These are phyloP conservation scores for Anethum foeniculum DNA, from an alignment of 140 eudicot genomes.

Conservation along the genomic window DNA sequence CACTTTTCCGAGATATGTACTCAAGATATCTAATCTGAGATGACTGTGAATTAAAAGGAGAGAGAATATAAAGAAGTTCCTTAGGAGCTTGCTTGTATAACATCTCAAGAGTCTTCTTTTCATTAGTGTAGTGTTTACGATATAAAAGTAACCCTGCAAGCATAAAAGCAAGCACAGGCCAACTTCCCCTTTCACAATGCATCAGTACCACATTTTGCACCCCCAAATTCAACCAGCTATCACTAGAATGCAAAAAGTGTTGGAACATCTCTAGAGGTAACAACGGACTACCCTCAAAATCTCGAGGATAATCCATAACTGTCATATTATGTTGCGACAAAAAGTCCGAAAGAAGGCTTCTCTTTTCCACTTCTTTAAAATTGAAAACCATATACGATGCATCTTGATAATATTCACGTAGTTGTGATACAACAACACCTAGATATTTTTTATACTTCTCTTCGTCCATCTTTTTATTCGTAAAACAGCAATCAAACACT, in stretches of 20 bases:
- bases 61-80: conserved; percentile 67
- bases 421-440: conserved; percentile 74
- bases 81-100: conserved; percentile 95
- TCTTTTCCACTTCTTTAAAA: conserved; percentile 62
- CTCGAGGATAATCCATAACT: conserved; percentile 93
- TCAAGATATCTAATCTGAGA: conserved; percentile 93
- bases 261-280: conserved; percentile 89
- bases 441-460: conserved; percentile 62
- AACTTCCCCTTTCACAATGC: conserved; percentile 96
- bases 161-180: conserved; percentile 99
- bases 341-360: conserved; percentile 66
- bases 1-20: conserved; percentile 70
- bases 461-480: conserved; percentile 57
- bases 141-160: conserved; percentile 87
- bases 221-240: conserved; percentile 79
- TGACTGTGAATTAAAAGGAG: conserved; percentile 88
- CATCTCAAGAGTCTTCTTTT: conserved; percentile 93
- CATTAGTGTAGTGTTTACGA: conserved; percentile 82
- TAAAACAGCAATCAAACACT: conserved; percentile 97
- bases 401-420: conserved; percentile 77
- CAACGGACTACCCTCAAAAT: conserved; percentile 74
- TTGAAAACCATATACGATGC: conserved; percentile 92
- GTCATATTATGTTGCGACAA: conserved; percentile 87
- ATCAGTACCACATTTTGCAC: conserved; percentile 77
- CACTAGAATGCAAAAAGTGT: conserved; percentile 89